Evolutionary conservation across 768 basidiomycete species (phyloP), one percentile per base, ranked within the genome.

Genomic region (Leccinum olivaceopallidum): DNA sequence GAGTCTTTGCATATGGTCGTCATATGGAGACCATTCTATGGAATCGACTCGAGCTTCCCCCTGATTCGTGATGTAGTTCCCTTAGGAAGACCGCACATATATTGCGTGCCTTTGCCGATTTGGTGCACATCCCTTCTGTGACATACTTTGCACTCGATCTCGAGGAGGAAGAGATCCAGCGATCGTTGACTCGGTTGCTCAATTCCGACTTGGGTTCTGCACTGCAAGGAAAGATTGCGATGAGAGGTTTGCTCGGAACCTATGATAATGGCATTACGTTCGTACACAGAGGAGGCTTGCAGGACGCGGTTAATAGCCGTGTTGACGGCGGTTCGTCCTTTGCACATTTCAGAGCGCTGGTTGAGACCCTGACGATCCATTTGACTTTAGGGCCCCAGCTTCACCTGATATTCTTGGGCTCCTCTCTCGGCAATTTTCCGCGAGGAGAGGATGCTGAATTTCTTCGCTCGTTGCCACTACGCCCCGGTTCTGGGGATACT

Each of bases 121-220:
- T 85, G 14, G 80, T 86, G 6, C 69, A 78, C 5, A 65, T 71
- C 1, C 75, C 85, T 3, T 85, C 87, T 2, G 85, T 90, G 68
- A 90, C 85, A 2, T 95, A 95, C 72, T 93, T 90, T 77, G 94
- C 96, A 18, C 89, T 99, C 56, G 97, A 98, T 71, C 85, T 98
- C 32, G 94, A 97, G 72, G 81, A 88, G 65, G 84, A 82, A 53
- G 95, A 97, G 69, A 85, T 98, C 24, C 82, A 86, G 59, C 87
- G 94, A 37, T 90, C 92, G 6, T 82, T 98, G 28, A 76, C 76
- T 22, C 79, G 85, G 67, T 86, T 99, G 62, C 71, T 81, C 53
- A 67, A 70, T 16, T 90, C 90, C 12, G 80, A 84, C 16, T 76
- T 90, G 36, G 92, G 92, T 28, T 64, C 77, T 10, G 73, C 78